Evolutionary conservation across 164 flowering plant genomes (phyloP).

Genomic region (Vitis riparia): DNA sequence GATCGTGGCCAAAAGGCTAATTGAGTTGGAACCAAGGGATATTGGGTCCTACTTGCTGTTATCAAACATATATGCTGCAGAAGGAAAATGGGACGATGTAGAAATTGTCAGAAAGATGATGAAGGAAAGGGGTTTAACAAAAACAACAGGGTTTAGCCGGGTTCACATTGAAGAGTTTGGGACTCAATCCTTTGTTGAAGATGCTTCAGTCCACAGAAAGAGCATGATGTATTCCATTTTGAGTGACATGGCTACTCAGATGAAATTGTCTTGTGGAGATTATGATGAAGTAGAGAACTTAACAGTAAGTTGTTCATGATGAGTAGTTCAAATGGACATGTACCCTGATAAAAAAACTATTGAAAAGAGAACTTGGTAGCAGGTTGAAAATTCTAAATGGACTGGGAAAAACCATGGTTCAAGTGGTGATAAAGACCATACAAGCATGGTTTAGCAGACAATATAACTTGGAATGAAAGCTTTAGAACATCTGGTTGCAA

Average conservation of each 20-base stretch:
- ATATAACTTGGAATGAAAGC: too few relatives aligned
- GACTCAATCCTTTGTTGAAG: slow-evolving; percentile 8
- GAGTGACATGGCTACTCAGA: slow-evolving; percentile 42
- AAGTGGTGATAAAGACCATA: background rate
- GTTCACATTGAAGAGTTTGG: slow-evolving; percentile 21
- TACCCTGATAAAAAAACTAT: too few relatives aligned
- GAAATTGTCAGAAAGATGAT: slow-evolving; percentile 57
- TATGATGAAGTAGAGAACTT: background rate
- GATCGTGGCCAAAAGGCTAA: slow-evolving; percentile 40
- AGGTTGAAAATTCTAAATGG: too few relatives aligned
- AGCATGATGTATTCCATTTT: slow-evolving; percentile 56
- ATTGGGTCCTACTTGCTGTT: slow-evolving; percentile 56
- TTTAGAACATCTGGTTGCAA: too few relatives aligned
- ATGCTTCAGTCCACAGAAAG: slow-evolving; percentile 34
- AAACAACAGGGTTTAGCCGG: slow-evolving; percentile 37
- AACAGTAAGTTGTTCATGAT: too few relatives aligned
- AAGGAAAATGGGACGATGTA: slow-evolving; percentile 61
- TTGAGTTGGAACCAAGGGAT: slow-evolving; percentile 46
- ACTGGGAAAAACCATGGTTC: background rate
- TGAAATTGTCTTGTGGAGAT: slow-evolving; percentile 34
- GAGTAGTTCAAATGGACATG: too few relatives aligned
- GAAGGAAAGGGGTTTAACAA: slow-evolving; percentile 36
- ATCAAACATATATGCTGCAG: slow-evolving; percentile 61
- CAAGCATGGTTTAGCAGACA: too few relatives aligned
- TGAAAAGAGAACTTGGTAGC: too few relatives aligned